Base-by-base conservation (phyloP, 2,329 filamentous ascomycete species). In the Aspergillus sclerotialis region DNA sequence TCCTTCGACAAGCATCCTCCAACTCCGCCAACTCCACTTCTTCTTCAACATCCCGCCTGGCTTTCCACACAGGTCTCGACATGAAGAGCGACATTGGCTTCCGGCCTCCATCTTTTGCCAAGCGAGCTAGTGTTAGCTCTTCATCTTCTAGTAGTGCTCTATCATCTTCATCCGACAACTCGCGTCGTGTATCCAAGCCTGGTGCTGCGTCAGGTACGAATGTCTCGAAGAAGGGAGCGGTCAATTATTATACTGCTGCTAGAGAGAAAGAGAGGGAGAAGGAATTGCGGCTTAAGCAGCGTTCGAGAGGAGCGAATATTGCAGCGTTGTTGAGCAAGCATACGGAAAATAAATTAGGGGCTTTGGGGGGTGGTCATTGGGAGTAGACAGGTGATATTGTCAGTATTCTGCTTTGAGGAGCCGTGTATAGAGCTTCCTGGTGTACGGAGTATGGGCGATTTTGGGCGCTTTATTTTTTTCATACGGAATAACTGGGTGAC, bases 191-290 rank as follows among this genome's bases (percentile, higher is more conserved):
- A 14, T 32, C 55, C 7, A 57, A 55, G 10, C 14, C 23, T 11
- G 25, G 16, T 14, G 23, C 31, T 19, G 55, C 58, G 29, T 46
- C 57, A 5, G 58, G 63, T 1, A 43, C 61, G 33, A 69, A 72
- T 10, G 70, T 71, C 3, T 69, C 67, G n/a, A 76, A 75, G 50
- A 76, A 72, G 61, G 74, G 63, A 17, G 72, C 72, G 29, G 73
- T 79, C 7, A 76, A 78, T 44, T 77, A 73, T 13, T 74, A 65
- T 36, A 58, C 63, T 14, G 63, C 74, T 40, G 72, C 73, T 2
- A 59, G 76, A 36, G 75, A 78, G 52, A 69, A 68, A 47, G 75
- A 79, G 59, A 65, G 75, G 12, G 73, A 77, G 47, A 69, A 65
- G 48, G 67, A 68, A 44, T 65, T 75, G 30, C 65, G 58, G 40